phyloP scores from a whole-genome alignment of 176 grass and related monocot genomes.

The Dendrocalamus sinicus region DNA sequence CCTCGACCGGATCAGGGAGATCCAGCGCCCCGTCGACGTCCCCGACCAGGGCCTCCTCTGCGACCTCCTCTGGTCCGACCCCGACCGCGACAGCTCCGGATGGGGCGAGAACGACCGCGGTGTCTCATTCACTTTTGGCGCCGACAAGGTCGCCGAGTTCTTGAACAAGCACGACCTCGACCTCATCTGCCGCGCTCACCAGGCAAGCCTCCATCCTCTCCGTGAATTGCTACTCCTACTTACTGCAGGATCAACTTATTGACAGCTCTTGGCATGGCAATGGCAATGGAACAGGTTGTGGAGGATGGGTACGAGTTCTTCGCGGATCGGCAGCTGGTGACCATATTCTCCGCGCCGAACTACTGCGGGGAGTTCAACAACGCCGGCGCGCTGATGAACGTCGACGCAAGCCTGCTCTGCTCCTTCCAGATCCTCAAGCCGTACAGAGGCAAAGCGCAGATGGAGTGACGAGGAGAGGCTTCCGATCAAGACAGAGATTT shows the following conservation, averaged over 20 bases:
- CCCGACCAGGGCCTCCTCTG: constrained; percentile 70
- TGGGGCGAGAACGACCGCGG: constrained; percentile 75
- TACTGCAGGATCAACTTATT: not conserved
- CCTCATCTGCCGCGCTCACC: constrained; percentile 74
- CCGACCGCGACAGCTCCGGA: constrained; percentile 41
- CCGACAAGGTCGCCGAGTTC: constrained; percentile 63
- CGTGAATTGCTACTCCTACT: not conserved
- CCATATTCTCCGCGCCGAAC: constrained; percentile 68
- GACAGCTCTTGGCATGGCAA: constrained; percentile 8
- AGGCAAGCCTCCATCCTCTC: constrained; percentile 14
- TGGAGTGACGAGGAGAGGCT: constrained; percentile 8
- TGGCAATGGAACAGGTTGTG: constrained; percentile 45
- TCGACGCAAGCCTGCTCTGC: constrained; percentile 62
- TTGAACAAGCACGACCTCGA: constrained; percentile 62
- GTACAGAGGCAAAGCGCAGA: constrained; percentile 41
- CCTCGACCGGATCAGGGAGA: constrained; percentile 55
- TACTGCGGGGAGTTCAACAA: constrained; percentile 76
- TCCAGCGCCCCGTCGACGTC: constrained; percentile 60
- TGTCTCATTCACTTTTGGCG: constrained; percentile 73
- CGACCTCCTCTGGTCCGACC: constrained; percentile 75
- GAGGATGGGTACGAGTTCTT: constrained; percentile 72
- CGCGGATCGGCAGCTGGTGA: constrained; percentile 58
- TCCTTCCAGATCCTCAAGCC: constrained; percentile 74
- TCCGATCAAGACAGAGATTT: not conserved
- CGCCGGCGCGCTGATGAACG: constrained; percentile 61